Conservation (phyloP, 768 basidiomycete species). For the Mycena belliarum region DNA sequence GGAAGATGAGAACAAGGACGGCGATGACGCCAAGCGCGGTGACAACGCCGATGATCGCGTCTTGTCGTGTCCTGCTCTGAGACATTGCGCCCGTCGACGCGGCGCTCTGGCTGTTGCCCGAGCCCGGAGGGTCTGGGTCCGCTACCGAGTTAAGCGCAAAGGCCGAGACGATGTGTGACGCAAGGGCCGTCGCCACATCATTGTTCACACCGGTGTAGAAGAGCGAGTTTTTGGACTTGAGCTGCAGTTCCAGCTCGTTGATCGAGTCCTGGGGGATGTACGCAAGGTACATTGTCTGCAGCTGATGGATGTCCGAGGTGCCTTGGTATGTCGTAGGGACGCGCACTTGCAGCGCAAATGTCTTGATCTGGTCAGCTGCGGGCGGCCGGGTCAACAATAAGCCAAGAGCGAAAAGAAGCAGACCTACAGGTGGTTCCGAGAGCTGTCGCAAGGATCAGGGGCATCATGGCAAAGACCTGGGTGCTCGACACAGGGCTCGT, state of each 20-base stretch:
- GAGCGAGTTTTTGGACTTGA: slow-evolving; percentile 53
- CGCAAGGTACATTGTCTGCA: slow-evolving; percentile 72
- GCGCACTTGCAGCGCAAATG: slow-evolving; percentile 67
- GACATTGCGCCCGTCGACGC: slow-evolving; percentile 30
- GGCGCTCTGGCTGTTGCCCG: slow-evolving; percentile 19
- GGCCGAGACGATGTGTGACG: slow-evolving; percentile 67
- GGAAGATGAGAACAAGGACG: slow-evolving; percentile 68
- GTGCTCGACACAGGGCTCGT: slow-evolving; percentile 54
- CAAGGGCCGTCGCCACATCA: slow-evolving; percentile 55
- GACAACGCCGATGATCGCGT: slow-evolving; percentile 92
- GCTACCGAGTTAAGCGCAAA: slow-evolving; percentile 56
- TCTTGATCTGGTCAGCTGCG: slow-evolving; percentile 38
- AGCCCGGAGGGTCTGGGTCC: slow-evolving; percentile 32
- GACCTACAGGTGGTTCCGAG: slow-evolving; percentile 34
- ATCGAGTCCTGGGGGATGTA: slow-evolving; percentile 64
- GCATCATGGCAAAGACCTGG: slow-evolving; percentile 79
- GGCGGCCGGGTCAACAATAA: background rate
- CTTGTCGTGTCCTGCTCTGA: slow-evolving; percentile 57
- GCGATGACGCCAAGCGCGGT: slow-evolving; percentile 79
- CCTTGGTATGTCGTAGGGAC: slow-evolving; percentile 58
- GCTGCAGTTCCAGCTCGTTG: slow-evolving; percentile 59
- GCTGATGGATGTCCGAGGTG: slow-evolving; percentile 43
- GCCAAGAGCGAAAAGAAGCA: slow-evolving; percentile 10
- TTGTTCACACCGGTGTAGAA: slow-evolving; percentile 61
- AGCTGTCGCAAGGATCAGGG: slow-evolving; percentile 39